phyloP scores from a whole-genome alignment of 2,329 filamentous ascomycete species.

The Aspergillus sp. region DNA sequence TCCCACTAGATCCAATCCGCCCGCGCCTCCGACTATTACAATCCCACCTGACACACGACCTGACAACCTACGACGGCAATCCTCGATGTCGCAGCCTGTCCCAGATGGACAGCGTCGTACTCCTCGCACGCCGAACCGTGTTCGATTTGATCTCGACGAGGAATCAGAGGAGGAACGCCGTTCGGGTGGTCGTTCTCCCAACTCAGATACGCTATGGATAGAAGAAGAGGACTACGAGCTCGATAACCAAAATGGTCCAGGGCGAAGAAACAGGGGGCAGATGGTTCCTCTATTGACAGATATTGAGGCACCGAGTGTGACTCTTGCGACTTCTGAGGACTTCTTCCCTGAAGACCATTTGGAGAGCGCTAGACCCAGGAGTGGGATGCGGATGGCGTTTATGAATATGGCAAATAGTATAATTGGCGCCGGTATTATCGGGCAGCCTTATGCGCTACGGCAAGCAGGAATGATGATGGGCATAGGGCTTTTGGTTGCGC shows the following conservation, averaged over 20 bases:
- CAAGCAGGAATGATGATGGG: conserved; percentile 86
- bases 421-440: conserved; percentile 70
- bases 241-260: conserved; percentile 31
- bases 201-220: conserved; percentile 37
- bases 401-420: conserved; percentile 99
- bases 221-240: conserved; percentile 60
- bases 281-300: conserved; percentile 69
- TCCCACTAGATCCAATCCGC: conserved; percentile 14
- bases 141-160: conserved; percentile 63
- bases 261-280: conserved; percentile 43
- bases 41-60: conserved; percentile 5
- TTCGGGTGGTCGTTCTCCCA: conserved; percentile 25
- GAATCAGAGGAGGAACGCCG: conserved; percentile 22
- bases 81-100: conserved; percentile 37
- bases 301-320: conserved; percentile 75
- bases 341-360: conserved; percentile 56
- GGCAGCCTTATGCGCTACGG: conserved; percentile 91
- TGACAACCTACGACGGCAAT: conserved; percentile 26
- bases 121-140: conserved; percentile 63
- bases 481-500: conserved; percentile 66
- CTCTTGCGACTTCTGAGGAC: conserved; percentile 59
- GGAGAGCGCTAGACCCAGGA: conserved; percentile 69
- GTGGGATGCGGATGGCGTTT: conserved; percentile 79
- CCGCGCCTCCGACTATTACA: conserved; percentile 14
- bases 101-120: conserved; percentile 41